Percentiles rank a stretch among this genome's conserved stretches.
These are phyloP conservation scores for Aspergillus intermedius DNA, from an alignment of 2,329 filamentous ascomycete species.

Conservation along the genomic window DNA sequence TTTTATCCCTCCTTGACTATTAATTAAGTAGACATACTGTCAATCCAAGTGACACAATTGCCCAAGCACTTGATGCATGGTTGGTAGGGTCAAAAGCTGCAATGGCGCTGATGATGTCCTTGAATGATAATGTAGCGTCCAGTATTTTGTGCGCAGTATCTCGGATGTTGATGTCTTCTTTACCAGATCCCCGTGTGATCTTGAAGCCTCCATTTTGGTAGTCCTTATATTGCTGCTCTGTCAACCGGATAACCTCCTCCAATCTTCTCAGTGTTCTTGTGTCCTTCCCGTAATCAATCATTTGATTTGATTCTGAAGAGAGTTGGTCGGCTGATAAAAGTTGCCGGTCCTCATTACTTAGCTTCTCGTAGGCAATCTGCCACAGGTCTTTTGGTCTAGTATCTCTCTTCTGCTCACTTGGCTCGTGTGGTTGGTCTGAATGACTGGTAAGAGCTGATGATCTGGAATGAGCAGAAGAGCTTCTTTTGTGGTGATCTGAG, in stretches of 20 bases:
- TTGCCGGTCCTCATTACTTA: slow-evolving; percentile 3
- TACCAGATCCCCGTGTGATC: neutral
- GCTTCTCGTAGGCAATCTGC: slow-evolving; percentile 12
- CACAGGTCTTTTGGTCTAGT: slow-evolving; percentile 7
- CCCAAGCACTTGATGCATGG: slow-evolving; percentile 13
- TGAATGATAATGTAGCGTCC: slow-evolving; percentile 10
- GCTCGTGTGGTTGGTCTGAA: no score
- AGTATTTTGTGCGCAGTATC: slow-evolving; percentile 6
- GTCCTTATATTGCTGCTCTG: slow-evolving; percentile 9
- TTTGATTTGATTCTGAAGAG: neutral
- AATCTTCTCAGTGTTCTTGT: neutral
- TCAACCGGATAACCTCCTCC: slow-evolving; percentile 7
- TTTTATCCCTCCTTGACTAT: neutral
- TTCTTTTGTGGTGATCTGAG: no score
- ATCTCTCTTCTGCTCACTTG: no score
- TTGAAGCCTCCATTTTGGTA: slow-evolving; percentile 4
- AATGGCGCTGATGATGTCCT: slow-evolving; percentile 7
- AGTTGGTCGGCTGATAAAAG: slow-evolving; percentile 2
- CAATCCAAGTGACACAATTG: slow-evolving; percentile 12
- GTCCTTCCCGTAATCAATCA: neutral
- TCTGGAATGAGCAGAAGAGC: no score
- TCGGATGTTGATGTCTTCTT: slow-evolving; percentile 5
- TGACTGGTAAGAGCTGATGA: no score
- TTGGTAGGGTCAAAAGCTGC: slow-evolving; percentile 9
- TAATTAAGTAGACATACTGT: slow-evolving; percentile 4